Evolutionary conservation across 305 asterid genomes (phyloP).

Genomic region (Solanum aculeatissimum): DNA sequence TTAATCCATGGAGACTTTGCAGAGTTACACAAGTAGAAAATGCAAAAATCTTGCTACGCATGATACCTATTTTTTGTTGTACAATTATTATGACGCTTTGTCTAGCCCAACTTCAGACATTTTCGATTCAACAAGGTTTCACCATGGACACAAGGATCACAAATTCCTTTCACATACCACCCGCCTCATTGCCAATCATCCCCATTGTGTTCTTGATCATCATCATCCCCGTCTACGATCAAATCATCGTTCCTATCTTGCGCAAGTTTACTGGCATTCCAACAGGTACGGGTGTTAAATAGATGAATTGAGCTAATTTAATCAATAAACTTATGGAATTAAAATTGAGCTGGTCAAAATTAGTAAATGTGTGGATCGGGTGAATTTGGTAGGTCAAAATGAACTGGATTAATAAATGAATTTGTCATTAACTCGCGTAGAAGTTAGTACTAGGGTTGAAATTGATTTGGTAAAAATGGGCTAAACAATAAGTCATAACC

Average conservation of each 20-base stretch:
- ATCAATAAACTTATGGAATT: neutral
- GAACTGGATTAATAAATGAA: too few species aligned
- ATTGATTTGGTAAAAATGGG: neutral
- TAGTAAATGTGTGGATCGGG: neutral
- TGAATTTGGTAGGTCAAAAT: too few species aligned
- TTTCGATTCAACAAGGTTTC: conserved; percentile 55
- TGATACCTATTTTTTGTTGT: conserved; percentile 64
- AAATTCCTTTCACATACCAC: conserved; percentile 41
- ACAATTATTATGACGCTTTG: conserved; percentile 71
- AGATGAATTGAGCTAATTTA: neutral
- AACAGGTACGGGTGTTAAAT: conserved; percentile 24
- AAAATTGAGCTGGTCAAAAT: neutral
- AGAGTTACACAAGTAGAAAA: conserved; percentile 77
- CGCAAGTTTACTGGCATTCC: conserved; percentile 50
- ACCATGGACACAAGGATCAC: conserved; percentile 60
- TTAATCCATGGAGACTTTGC: conserved; percentile 52
- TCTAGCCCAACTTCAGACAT: conserved; percentile 76
- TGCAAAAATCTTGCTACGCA: conserved; percentile 49
- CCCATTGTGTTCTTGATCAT: conserved; percentile 41
- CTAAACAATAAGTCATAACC: neutral
- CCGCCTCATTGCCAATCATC: conserved; percentile 65
- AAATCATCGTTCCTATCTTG: conserved; percentile 37
- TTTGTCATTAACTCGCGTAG: neutral
- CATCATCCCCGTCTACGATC: conserved; percentile 50
- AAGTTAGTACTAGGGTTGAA: neutral